Base-by-base conservation (phyloP, 352 stramenopile genomes). In the Globisporangium splendens region DNA sequence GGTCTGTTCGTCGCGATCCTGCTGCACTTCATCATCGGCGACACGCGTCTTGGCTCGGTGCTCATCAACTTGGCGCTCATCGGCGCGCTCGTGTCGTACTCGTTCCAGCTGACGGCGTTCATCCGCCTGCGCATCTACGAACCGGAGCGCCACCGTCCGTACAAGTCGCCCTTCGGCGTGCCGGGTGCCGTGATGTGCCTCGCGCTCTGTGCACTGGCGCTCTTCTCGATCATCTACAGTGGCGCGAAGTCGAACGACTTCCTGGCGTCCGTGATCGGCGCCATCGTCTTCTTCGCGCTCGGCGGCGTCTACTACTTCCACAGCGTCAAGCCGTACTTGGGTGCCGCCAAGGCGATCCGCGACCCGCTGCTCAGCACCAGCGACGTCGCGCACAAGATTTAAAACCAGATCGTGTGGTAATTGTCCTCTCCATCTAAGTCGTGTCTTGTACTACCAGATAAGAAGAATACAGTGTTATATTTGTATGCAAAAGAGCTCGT, bases 21-120 rank as follows among this genome's bases (percentile, higher is more conserved):
- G 53, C 49, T 89, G 56, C 76, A 89, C 51, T 89, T 70, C 43
- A 65, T 75, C 42, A 89, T 86, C 38, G 79, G 75, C 12, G 76
- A 88, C 57, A 64, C 71, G 3, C 70, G 75, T 8, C 70, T 89
- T 22, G 77, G 70, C 21, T 85, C 79, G 1, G 79, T 89, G 21
- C 46, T 89, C 48, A 87, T 89, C 72, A 89, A 89, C 48, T 63
- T 89, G 15, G 75, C 79, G 46, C 63, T 88, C 53, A 87, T 86
- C 46, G 79, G 77, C 12, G 77, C 79, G 12, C 64, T 89, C 35
- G 79, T 78, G 59, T 89, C 77, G n/a, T 88, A 89, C 62, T 43
- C 48, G 4, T 76, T 87, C 54, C 79, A 87, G 56, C 55, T 86
- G 21, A 62, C 56, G 6, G 76, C 79, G 21, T 89, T 88, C 59